phyloP scores from a whole-genome alignment of 192 early-diverging fungal genomes.

The Borealophlyctis nickersoniae region DNA sequence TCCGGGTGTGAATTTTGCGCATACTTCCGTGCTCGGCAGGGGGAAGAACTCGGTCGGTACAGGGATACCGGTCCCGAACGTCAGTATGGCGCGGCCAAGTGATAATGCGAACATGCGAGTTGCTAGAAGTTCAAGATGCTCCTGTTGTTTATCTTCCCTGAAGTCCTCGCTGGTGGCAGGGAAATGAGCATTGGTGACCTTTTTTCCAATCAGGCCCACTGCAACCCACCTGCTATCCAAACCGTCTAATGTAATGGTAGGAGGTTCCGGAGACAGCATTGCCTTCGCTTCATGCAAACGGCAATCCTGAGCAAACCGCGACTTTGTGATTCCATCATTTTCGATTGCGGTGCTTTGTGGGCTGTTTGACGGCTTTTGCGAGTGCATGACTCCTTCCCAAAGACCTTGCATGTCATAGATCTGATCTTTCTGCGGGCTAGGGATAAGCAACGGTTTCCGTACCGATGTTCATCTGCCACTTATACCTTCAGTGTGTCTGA shows the following conservation, averaged over 20 bases:
- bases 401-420: too few species aligned
- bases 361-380: too few species aligned
- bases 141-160: slow-evolving; percentile 54
- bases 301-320: slow-evolving; percentile 6
- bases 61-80: slow-evolving; percentile 56
- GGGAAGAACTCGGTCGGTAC: slow-evolving; percentile 54
- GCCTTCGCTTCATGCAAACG: neutral
- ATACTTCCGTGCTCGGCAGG: slow-evolving; percentile 53
- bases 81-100: slow-evolving; percentile 64
- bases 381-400: too few species aligned
- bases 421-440: too few species aligned
- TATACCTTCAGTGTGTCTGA: too few species aligned
- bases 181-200: slow-evolving; percentile 36
- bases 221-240: slow-evolving; percentile 48
- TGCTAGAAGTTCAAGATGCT: slow-evolving; percentile 32
- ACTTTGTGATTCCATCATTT: slow-evolving; percentile 33
- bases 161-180: slow-evolving; percentile 30
- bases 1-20: slow-evolving; percentile 64
- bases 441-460: too few species aligned
- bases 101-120: slow-evolving; percentile 64
- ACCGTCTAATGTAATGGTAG: slow-evolving; percentile 54
- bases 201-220: slow-evolving; percentile 51
- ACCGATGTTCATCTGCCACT: too few species aligned
- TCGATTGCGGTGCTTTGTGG: too few species aligned
- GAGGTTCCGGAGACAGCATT: slow-evolving; percentile 44